Evolutionary conservation across 331 rosid species (phyloP).

Genomic region (Pyracantha coccinea): DNA sequence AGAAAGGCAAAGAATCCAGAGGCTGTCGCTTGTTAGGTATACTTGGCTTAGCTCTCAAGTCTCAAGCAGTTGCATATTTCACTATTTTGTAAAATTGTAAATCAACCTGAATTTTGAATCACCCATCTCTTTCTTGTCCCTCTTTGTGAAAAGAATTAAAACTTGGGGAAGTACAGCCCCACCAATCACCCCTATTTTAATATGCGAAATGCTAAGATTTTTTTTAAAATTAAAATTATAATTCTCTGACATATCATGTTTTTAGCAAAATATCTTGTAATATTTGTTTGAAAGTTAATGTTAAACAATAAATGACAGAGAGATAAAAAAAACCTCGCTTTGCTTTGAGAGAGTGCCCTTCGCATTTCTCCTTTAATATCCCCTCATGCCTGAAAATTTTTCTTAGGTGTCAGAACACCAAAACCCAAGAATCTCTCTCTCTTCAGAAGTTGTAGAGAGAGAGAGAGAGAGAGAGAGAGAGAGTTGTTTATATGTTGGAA

Average conservation of each 20-base stretch:
- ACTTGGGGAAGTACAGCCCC: constrained; percentile 16
- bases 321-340: too few species aligned
- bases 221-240: too few species aligned
- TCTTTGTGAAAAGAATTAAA: constrained; percentile 3
- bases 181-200: neutral
- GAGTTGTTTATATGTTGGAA: constrained; percentile 53
- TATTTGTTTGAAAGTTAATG: too few species aligned
- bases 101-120: neutral
- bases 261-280: too few species aligned
- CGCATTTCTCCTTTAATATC: constrained; percentile 2
- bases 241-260: too few species aligned
- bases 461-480: constrained; percentile 13
- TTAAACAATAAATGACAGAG: too few species aligned
- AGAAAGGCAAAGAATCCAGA: neutral
- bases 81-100: neutral
- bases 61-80: neutral
- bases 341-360: too few species aligned
- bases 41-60: neutral
- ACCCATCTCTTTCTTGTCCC: neutral
- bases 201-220: too few species aligned
- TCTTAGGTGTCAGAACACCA: constrained; percentile 31
- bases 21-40: neutral
- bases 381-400: constrained; percentile 18
- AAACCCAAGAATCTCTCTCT: constrained; percentile 14
- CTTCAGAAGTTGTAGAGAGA: constrained; percentile 1